phyloP scores from a whole-genome alignment of 169 alveolate genomes.

The Plasmodium vivax region DNA sequence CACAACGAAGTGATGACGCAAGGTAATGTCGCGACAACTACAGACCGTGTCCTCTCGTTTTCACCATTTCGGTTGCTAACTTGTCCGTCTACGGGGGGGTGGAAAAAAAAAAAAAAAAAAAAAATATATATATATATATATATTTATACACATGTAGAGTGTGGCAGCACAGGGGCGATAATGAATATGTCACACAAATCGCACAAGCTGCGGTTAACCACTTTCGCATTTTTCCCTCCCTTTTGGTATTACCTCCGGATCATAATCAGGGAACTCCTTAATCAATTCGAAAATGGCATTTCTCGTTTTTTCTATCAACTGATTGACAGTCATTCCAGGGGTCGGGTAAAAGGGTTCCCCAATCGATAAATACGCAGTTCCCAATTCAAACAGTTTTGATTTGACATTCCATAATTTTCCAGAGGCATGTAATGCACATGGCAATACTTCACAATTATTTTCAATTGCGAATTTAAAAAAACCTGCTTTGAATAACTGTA shows the following conservation, averaged over 20 bases:
- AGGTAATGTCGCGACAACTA: background rate
- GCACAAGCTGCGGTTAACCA: background rate
- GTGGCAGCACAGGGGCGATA: background rate
- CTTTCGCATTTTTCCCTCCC: background rate
- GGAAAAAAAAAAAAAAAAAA: background rate
- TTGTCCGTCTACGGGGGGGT: constrained; percentile 21
- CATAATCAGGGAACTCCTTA: constrained; percentile 69
- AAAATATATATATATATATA: background rate
- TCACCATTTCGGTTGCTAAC: constrained; percentile 14
- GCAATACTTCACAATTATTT: constrained; percentile 85
- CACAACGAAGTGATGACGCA: background rate
- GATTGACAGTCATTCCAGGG: constrained; percentile 68
- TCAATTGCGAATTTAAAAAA: constrained; percentile 91
- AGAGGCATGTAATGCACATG: constrained; percentile 84
- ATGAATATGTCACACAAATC: background rate
- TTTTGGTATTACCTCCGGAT: constrained; percentile 52
- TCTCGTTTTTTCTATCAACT: constrained; percentile 73
- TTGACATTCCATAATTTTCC: constrained; percentile 81
- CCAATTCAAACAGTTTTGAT: constrained; percentile 73
- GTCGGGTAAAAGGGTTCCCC: constrained; percentile 83
- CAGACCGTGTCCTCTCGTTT: constrained; percentile 56
- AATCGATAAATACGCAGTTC: constrained; percentile 81
- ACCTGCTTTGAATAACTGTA: constrained; percentile 90
- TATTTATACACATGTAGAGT: background rate
- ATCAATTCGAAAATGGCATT: constrained; percentile 57